These are phyloP conservation scores for Rossbeevera mucosa DNA, from an alignment of 768 basidiomycete genomes.

Conservation along the genomic window DNA sequence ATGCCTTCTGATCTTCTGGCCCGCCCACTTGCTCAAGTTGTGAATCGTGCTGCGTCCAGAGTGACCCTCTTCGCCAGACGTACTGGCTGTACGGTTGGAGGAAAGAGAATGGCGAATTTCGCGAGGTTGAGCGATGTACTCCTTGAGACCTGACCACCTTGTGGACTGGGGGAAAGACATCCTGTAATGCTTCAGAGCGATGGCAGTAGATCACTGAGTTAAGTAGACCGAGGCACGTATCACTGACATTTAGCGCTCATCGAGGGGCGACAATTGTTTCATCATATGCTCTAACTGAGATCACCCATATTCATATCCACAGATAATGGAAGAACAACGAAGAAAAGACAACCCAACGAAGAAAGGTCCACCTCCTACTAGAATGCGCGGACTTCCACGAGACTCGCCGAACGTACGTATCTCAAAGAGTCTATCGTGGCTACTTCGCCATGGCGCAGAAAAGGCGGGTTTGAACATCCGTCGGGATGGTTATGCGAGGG, in stretches of 20 bases:
- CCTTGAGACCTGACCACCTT: slow-evolving; percentile 38
- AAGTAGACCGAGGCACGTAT: slow-evolving; percentile 6
- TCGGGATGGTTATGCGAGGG: slow-evolving; percentile 78
- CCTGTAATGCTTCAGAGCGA: slow-evolving; percentile 4
- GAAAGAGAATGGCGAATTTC: slow-evolving; percentile 34
- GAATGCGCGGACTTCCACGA: slow-evolving; percentile 53
- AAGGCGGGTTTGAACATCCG: slow-evolving; percentile 73
- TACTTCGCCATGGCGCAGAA: slow-evolving; percentile 86
- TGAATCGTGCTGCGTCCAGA: slow-evolving; percentile 28
- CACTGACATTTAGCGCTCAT: too few relatives aligned
- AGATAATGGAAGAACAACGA: slow-evolving; percentile 7
- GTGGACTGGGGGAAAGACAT: slow-evolving; percentile 33
- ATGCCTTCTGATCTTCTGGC: slow-evolving; percentile 45
- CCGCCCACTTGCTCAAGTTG: slow-evolving; percentile 61
- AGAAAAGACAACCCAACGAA: slow-evolving; percentile 6
- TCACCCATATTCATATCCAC: neutral
- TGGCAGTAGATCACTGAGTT: neutral
- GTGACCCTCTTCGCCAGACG: slow-evolving; percentile 20
- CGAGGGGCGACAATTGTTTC: too few relatives aligned
- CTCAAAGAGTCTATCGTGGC: slow-evolving; percentile 85
- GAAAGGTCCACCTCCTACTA: slow-evolving; percentile 28
- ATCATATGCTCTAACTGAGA: too few relatives aligned
- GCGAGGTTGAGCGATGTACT: slow-evolving; percentile 42
- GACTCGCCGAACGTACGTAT: slow-evolving; percentile 67
- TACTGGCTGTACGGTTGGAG: slow-evolving; percentile 10